Evolutionary conservation across 2,329 filamentous ascomycete species (phyloP), one percentile per base, ranked within the genome.

Genomic region (Exophiala sp.): DNA sequence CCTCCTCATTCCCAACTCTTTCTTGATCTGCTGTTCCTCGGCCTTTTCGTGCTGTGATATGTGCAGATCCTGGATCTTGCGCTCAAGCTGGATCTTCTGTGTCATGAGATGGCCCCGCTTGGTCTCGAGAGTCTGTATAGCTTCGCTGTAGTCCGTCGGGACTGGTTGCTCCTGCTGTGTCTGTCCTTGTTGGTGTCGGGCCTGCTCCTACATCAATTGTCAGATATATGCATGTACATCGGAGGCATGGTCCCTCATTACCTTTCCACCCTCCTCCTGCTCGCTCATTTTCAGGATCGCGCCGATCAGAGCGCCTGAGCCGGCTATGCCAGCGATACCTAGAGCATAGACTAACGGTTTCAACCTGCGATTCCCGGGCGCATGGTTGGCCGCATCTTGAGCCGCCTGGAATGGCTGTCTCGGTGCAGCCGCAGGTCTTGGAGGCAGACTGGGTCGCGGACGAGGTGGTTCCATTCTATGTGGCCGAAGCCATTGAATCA

Each of bases 271-370:
- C 47, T 54, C 34, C 12, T 54, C 41, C 36, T 55, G 47, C 41
- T 49, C 42, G 29, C 33, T 49, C 8, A 42, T 60, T 50, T 55
- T 58, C 21, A 59, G 33, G 29, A 55, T 54, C 2, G 59, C 59
- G 4, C 59, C 59, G 29, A 56, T 58, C 36, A 59, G 40, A 2
- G 57, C 59, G 11, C 59, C 59, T 2, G 49, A 55, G n/a, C 47
- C 54, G 3, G 54, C 57, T 50, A 58, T 62, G 9, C 52, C 54
- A n/a, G 54, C 54, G 16, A 62, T 41, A 5, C 52, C 52, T n/a
- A 59, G 46, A 14, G 59, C 54, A 34, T 55, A 59, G 40, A 60
- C 43, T 45, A 58, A 21, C 12, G 59, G 54, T 42, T 51, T 38
- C 10, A 50, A 54, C 48, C 41, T 57, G 9, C 49, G 55, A n/a